A percentile compares a stretch with the other conserved stretches of the same genome.
These are phyloP conservation scores for Amyloporia xantha DNA, from an alignment of 768 basidiomycete genomes.

Conservation along the genomic window DNA sequence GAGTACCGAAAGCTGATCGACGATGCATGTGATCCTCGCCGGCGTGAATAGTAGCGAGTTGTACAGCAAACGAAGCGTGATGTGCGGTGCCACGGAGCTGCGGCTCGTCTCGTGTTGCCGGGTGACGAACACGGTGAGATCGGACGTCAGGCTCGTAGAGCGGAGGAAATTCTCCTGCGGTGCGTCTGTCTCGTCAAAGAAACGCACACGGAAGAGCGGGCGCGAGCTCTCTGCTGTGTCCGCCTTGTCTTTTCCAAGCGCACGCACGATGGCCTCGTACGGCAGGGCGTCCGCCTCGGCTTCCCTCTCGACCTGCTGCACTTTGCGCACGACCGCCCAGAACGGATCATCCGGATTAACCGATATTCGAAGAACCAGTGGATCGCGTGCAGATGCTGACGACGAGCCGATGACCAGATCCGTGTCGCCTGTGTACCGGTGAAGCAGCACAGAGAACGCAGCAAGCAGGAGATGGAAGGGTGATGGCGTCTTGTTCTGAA, in stretches of 20 bases:
- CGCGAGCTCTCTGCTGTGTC: constrained; percentile 43
- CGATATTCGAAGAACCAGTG: constrained; percentile 77
- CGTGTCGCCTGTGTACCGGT: constrained; percentile 93
- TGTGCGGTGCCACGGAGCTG: constrained; percentile 61
- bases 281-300: constrained; percentile 78
- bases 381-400: constrained; percentile 64
- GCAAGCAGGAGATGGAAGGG: constrained; percentile 89
- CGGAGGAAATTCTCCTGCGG: constrained; percentile 68
- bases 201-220: constrained; percentile 89
- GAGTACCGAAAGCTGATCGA: constrained; percentile 81
- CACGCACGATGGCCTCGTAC: constrained; percentile 68
- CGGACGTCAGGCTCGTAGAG: constrained; percentile 80
- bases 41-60: constrained; percentile 91
- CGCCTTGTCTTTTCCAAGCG: constrained; percentile 59
- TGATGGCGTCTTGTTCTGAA: constrained; percentile 47
- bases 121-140: constrained; percentile 86
- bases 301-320: constrained; percentile 78
- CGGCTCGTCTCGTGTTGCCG: constrained; percentile 62
- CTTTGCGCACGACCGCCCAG: constrained; percentile 80
- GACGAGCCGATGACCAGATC: constrained; percentile 91
- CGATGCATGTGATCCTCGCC: constrained; percentile 64
- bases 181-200: constrained; percentile 87
- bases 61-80: constrained; percentile 82
- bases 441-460: constrained; percentile 86
- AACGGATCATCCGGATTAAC: constrained; percentile 84